Evolutionary conservation across 129 eudicot species (phyloP).

Genomic region (Lactuca saligna): DNA sequence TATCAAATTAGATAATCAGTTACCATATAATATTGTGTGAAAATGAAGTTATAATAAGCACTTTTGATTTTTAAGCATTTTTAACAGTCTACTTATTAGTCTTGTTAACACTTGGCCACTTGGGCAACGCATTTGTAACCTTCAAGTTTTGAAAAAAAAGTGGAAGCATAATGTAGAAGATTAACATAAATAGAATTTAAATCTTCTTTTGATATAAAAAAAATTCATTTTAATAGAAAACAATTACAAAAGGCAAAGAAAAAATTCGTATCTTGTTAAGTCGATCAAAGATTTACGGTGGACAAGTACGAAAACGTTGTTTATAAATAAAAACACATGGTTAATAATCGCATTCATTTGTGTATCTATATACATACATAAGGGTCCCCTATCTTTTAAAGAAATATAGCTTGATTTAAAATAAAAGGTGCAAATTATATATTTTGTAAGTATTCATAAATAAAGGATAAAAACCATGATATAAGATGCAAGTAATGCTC

Average conservation of each 20-base stretch:
- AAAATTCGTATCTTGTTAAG: neutral
- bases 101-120: too few species aligned
- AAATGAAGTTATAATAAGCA: too few species aligned
- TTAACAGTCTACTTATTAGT: too few species aligned
- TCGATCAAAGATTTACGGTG: too few species aligned
- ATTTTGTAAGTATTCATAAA: slow-evolving; percentile 4
- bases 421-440: neutral
- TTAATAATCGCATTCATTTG: neutral
- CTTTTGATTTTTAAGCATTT: too few species aligned
- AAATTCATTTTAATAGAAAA: too few species aligned
- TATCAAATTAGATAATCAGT: neutral
- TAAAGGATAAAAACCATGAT: slow-evolving; percentile 13
- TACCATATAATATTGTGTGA: too few species aligned
- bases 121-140: too few species aligned
- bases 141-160: too few species aligned
- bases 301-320: neutral
- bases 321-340: neutral
- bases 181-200: too few species aligned
- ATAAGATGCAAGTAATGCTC: slow-evolving; percentile 20
- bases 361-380: neutral
- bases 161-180: too few species aligned
- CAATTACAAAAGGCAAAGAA: neutral
- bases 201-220: too few species aligned
- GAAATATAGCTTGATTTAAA: neutral
- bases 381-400: neutral